Evolutionary conservation across 139 green algal species (phyloP), one percentile per base, ranked within the genome.

Genomic region (Chlorella sp.): DNA sequence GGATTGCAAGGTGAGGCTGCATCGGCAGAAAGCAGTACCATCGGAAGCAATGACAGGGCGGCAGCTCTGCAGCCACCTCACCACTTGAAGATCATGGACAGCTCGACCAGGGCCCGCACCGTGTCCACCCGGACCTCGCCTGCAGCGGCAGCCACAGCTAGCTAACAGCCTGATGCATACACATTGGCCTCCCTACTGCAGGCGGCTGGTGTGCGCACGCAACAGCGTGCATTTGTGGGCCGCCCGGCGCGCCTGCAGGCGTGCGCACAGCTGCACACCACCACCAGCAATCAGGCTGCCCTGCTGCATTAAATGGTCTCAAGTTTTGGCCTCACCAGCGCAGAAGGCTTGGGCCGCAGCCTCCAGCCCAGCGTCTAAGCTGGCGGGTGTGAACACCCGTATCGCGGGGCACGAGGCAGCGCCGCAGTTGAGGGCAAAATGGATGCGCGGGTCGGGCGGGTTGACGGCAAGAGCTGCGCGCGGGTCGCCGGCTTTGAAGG

Each of bases 351-450:
- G 28, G 20, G 92, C 87, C 2, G 94, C 94, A 2, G 86, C 91
- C 4, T 89, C 84, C 75, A 99, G 89, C n/a, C 91, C 95, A 78
- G 92, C 90, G 3, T 98, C 93, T 41, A 99, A 84, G 34, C 89
- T 95, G 47, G 91, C 91, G 0, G 93, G 67, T 2, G 88, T 93
- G 89, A 97, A 99, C 20, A 98, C 83, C 38, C 89, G 91, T 90
- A 99, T 98, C 75, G 97, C 94, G 20, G 97, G 97, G 89, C 97
- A 99, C 26, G 85, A 96, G 85, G 93, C 93, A 63, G 97, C 97
- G 34, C 97, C 97, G 84, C 97, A 99, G 74, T 97, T 95, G 47
- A 99, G 94, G 44, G 95, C 96, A 92, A 99, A 99, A 90, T 99
- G 97, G 69, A 99, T 97, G 56, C 97, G 92, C 3, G 95, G 87